Evolutionary conservation across 2,329 filamentous ascomycete species (phyloP).

Genomic region (Metarhizium brunneum): DNA sequence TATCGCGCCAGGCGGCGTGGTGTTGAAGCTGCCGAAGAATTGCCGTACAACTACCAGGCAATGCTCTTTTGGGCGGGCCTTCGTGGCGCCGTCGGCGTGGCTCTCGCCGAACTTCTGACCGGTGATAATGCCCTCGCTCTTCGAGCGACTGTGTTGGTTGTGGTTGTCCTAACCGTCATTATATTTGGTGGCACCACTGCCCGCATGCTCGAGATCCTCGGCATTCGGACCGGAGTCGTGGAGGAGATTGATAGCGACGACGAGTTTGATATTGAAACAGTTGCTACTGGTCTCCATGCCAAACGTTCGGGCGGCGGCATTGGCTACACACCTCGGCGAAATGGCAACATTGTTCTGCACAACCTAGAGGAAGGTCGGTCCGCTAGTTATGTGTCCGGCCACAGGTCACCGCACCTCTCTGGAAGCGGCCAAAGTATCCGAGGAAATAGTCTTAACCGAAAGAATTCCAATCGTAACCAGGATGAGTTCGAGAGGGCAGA

Average conservation of each 20-base stretch:
- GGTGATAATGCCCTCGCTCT: conserved; percentile 76
- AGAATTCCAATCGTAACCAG: conserved; percentile 33
- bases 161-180: conserved; percentile 95
- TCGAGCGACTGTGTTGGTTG: conserved; percentile 90
- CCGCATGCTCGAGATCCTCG: conserved; percentile 92
- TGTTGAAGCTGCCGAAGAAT: conserved; percentile 67
- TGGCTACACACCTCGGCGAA: conserved; percentile 63
- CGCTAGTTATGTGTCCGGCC: conserved; percentile 44
- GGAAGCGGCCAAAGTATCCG: conserved; percentile 34
- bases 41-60: conserved; percentile 93
- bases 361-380: conserved; percentile 33
- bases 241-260: conserved; percentile 97
- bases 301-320: conserved; percentile 71
- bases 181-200: conserved; percentile 97
- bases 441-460: conserved; percentile 42
- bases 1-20: conserved; percentile 74
- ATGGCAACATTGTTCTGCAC: conserved; percentile 51
- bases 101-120: conserved; percentile 77
- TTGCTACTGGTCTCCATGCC: conserved; percentile 63
- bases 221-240: conserved; percentile 92
- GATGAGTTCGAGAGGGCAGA: conserved; percentile 48
- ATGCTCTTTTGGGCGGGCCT: conserved; percentile 99
- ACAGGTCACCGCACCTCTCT: conserved; percentile 36
- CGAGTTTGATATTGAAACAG: conserved; percentile 89
- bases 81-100: conserved; percentile 90